Evolutionary conservation across 495 filamentous ascomycete species (phyloP), one percentile per base, ranked within the genome.

Genomic region (Pyrenula aspistea): DNA sequence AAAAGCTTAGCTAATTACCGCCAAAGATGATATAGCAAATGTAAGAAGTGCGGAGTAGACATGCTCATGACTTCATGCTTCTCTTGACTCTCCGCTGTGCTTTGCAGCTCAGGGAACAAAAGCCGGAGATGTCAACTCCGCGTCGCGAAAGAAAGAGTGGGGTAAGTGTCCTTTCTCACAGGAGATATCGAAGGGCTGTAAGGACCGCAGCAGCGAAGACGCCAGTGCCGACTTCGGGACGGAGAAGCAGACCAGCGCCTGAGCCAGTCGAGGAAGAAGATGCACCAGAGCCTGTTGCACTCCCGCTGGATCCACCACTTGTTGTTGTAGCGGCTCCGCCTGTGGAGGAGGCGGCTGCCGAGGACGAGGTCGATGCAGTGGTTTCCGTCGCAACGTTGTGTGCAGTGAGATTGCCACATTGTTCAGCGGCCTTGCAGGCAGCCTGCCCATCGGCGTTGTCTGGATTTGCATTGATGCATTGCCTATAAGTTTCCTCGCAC

Each of bases 391-490:
- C 59, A 24, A 61, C 62, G 12, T 65, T 65, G 36, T 61, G 68
- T 25, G 80, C 75, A 64, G 75, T 76, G 60, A 73, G 71, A 55
- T 61, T 67, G 53, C 81, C 82, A 55, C 77, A 82, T 22, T 56
- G 56, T 25, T 68, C 55, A 60, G 61, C 55, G 24, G 63, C 36
- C 56, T 68, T 71, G 71, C 80, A 84, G 12, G 61, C 60, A 22
- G 70, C 65, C 57, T 79, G 74, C 47, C 66, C 71, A 10, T 65
- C 60, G 24, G 72, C 67, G 63, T 78, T 68, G 54, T 72, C 65
- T 57, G 73, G 68, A 65, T 78, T 65, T 47, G 67, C 56, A 2
- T 60, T 42, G 60, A 81, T 74, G 68, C 83, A 86, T 59, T 79
- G 67, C 51, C 55, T 63, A 57, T 64, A 78, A 61, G 69, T 77